Evolutionary conservation across 495 filamentous ascomycete species (phyloP).

Genomic region (Penicillium ucsense): DNA sequence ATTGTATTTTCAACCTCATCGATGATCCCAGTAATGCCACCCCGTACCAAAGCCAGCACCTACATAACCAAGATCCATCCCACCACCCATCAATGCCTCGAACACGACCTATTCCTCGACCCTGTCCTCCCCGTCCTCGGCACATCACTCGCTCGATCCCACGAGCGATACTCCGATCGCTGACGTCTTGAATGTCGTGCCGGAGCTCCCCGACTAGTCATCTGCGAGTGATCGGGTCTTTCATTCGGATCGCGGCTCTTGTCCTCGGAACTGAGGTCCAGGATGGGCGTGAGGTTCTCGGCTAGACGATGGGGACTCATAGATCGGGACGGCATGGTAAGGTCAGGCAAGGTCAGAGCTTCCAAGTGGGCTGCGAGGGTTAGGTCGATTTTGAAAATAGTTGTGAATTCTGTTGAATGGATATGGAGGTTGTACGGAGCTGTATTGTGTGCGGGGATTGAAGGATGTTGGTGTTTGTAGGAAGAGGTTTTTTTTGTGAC

Average conservation of each 20-base stretch:
- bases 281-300: slow-evolving; percentile 6
- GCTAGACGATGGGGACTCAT: slow-evolving; percentile 2
- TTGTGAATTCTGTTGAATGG: too few relatives aligned
- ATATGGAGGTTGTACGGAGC: too few relatives aligned
- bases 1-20: background rate
- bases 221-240: slow-evolving; percentile 5
- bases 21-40: too few relatives aligned
- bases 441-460: too few relatives aligned
- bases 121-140: slow-evolving; percentile 10
- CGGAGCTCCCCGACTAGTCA: slow-evolving; percentile 12
- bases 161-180: slow-evolving; percentile 13
- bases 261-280: slow-evolving; percentile 3
- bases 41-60: too few relatives aligned
- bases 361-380: too few relatives aligned
- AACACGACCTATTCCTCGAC: slow-evolving; percentile 11
- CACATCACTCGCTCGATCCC: slow-evolving; percentile 8
- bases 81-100: slow-evolving; percentile 12
- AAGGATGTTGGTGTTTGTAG: too few relatives aligned
- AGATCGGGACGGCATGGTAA: slow-evolving; percentile 11
- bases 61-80: too few relatives aligned
- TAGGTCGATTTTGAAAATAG: too few relatives aligned
- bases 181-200: slow-evolving; percentile 11
- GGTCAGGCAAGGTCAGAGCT: too few relatives aligned
- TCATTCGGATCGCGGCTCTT: slow-evolving; percentile 1
- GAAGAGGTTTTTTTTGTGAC: too few relatives aligned